Evolutionary conservation across 2,329 filamentous ascomycete species (phyloP).

Genomic region (Neonectria magnoliae): DNA sequence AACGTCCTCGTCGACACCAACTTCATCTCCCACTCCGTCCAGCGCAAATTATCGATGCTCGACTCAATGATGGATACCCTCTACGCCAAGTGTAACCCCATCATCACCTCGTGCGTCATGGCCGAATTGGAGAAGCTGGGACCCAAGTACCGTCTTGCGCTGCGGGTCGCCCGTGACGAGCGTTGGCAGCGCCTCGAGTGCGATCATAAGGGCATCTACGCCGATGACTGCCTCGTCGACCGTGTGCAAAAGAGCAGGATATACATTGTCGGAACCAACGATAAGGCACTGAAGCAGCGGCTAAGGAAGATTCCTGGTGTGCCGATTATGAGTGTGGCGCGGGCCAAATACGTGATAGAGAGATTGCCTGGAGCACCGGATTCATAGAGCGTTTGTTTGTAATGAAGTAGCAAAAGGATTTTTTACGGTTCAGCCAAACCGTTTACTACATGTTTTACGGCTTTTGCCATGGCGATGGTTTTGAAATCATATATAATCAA

Average conservation of each 20-base stretch:
- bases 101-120: constrained; percentile 83
- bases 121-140: constrained; percentile 91
- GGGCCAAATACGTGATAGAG: constrained; percentile 95
- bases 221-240: constrained; percentile 87
- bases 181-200: constrained; percentile 87
- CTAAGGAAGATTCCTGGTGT: constrained; percentile 77
- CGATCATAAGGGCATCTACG: constrained; percentile 85
- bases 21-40: constrained; percentile 90
- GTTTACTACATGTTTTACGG: not conserved
- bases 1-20: constrained; percentile 77
- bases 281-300: constrained; percentile 82
- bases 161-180: constrained; percentile 88
- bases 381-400: constrained; percentile 38
- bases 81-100: constrained; percentile 88
- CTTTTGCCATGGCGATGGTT: not conserved
- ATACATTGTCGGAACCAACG: constrained; percentile 81
- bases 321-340: constrained; percentile 81
- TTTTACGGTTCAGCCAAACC: not conserved
- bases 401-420: constrained; percentile 18
- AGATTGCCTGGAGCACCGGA: constrained; percentile 86
- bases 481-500: not conserved
- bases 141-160: constrained; percentile 85
- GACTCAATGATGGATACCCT: constrained; percentile 94
- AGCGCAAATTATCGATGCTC: constrained; percentile 87
- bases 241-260: constrained; percentile 78